Percentiles rank a stretch among this genome's conserved stretches.
Evolutionary conservation across 768 basidiomycete species (phyloP).

Genomic region (Trametes meyenii): DNA sequence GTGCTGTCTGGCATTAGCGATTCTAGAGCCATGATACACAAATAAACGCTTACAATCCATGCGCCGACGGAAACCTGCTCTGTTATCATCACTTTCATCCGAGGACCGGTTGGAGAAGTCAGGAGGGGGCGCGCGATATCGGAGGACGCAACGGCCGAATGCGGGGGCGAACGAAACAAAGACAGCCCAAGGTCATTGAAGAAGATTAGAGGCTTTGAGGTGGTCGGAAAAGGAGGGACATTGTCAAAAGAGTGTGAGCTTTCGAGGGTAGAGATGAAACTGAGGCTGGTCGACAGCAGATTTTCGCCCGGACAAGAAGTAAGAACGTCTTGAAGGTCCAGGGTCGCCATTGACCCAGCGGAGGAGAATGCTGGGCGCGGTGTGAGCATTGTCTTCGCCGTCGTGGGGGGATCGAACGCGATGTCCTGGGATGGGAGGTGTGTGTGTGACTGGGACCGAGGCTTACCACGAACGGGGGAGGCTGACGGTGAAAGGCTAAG

Average conservation of each 20-base stretch:
- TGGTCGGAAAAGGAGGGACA: slow-evolving; percentile 37
- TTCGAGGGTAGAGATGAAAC: slow-evolving; percentile 21
- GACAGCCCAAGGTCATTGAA: slow-evolving; percentile 5
- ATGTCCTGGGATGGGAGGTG: no score
- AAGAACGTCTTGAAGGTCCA: slow-evolving; percentile 21
- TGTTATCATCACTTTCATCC: slow-evolving; percentile 39
- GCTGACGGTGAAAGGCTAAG: no score
- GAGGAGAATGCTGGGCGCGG: slow-evolving; percentile 1
- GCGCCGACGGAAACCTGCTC: slow-evolving; percentile 38
- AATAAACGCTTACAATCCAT: slow-evolving; percentile 37
- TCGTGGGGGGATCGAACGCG: not conserved
- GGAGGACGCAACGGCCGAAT: not conserved
- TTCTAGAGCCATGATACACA: not conserved
- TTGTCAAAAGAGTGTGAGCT: slow-evolving; percentile 29
- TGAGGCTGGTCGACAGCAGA: slow-evolving; percentile 30
- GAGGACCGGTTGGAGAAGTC: slow-evolving; percentile 39
- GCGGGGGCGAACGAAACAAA: not conserved
- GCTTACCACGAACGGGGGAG: no score
- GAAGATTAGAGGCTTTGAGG: slow-evolving; percentile 34
- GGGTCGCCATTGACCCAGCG: slow-evolving; percentile 12
- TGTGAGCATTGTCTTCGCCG: not conserved
- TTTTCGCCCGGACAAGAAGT: slow-evolving; percentile 13
- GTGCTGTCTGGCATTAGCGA: slow-evolving; percentile 19
- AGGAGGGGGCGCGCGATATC: slow-evolving; percentile 14
- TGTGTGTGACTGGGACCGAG: not conserved